Evolutionary conservation across 345 rosid species (phyloP).

Genomic region (Tarenaya hassleriana): DNA sequence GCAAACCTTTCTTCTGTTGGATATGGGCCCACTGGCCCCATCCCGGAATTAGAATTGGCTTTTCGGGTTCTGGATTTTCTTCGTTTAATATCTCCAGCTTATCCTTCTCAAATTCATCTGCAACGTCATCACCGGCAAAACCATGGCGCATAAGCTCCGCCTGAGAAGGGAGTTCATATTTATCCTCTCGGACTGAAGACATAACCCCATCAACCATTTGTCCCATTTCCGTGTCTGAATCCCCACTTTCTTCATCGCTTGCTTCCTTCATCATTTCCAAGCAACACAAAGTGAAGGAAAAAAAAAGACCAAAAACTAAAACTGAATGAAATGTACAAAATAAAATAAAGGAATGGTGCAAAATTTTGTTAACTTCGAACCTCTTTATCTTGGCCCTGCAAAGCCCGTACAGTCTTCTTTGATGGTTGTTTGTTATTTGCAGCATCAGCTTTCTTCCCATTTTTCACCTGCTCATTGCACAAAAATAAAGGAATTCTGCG

Average conservation of each 20-base stretch:
- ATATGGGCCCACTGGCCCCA: constrained; percentile 89
- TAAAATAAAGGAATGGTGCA: constrained; percentile 5
- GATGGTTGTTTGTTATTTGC: constrained; percentile 24
- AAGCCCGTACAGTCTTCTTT: constrained; percentile 23
- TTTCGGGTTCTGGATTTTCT: constrained; percentile 81
- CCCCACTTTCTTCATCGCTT: constrained; percentile 47
- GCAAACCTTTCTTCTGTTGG: constrained; percentile 73
- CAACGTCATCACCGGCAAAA: constrained; percentile 92
- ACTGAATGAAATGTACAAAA: constrained; percentile 5
- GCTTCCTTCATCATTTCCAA: constrained; percentile 33
- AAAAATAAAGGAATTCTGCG: constrained; percentile 13
- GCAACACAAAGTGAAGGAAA: constrained; percentile 10
- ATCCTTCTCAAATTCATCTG: constrained; percentile 67
- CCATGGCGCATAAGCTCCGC: constrained; percentile 76
- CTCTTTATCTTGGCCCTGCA: constrained; percentile 33
- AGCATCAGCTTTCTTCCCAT: constrained; percentile 30
- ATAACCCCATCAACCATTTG: constrained; percentile 76
- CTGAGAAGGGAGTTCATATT: constrained; percentile 80
- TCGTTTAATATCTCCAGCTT: constrained; percentile 57
- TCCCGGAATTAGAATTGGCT: constrained; percentile 72
- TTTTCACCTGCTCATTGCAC: constrained; percentile 41
- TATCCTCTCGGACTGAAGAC: constrained; percentile 40
- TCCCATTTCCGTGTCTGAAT: constrained; percentile 47
- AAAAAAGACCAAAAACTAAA: constrained; percentile 3
- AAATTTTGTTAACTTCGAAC: constrained; percentile 25